Evolutionary conservation across 2,329 filamentous ascomycete species (phyloP).

Genomic region (Alternaria hordeiaustralica): DNA sequence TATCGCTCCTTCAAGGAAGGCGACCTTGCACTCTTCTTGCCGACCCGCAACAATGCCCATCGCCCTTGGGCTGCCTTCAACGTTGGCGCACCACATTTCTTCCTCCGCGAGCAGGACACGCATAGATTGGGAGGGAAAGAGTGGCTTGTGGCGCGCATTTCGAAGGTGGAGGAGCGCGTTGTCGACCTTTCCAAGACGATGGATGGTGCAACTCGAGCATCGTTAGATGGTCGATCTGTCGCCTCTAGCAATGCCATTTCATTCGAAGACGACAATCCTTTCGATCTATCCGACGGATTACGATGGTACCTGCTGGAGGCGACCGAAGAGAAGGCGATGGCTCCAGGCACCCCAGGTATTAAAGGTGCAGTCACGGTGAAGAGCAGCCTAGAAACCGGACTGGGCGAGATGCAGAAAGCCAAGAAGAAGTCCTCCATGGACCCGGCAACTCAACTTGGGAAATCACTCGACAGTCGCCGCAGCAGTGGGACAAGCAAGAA

Average conservation of each 20-base stretch:
- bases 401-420: constrained; percentile 65
- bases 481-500: constrained; percentile 88
- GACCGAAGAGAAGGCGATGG: constrained; percentile 86
- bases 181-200: constrained; percentile 88
- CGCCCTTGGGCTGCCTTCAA: constrained; percentile 99
- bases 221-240: constrained; percentile 52
- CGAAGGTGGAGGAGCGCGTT: constrained; percentile 87
- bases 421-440: constrained; percentile 53
- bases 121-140: constrained; percentile 86
- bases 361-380: constrained; percentile 86
- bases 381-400: constrained; percentile 83
- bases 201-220: constrained; percentile 54
- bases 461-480: constrained; percentile 87
- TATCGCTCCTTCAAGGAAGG: constrained; percentile 96
- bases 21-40: constrained; percentile 90
- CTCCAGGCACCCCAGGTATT: constrained; percentile 86
- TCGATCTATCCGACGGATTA: constrained; percentile 91
- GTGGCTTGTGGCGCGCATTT: constrained; percentile 95
- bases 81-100: constrained; percentile 95
- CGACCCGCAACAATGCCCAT: constrained; percentile 91
- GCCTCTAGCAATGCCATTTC: constrained; percentile 62
- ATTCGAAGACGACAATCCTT: constrained; percentile 91
- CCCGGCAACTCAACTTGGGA: constrained; percentile 66
- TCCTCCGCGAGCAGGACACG: constrained; percentile 88
- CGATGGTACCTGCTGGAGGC: constrained; percentile 97